These are phyloP conservation scores for Phylloporus sp. DNA, from an alignment of 768 basidiomycete genomes.

Conservation along the genomic window DNA sequence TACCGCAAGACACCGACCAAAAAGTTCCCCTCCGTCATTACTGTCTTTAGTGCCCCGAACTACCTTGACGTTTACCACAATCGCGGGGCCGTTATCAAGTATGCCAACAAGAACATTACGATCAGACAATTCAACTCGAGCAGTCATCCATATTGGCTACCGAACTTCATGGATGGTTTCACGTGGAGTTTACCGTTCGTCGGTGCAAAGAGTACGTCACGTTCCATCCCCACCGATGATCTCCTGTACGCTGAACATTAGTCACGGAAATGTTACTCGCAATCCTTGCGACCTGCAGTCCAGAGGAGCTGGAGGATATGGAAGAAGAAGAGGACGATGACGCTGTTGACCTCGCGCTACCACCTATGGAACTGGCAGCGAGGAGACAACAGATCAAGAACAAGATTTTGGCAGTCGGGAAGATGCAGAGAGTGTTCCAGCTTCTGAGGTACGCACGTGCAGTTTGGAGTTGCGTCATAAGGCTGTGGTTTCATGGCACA, in stretches of 20 bases:
- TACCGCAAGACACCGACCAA: slow-evolving; percentile 91
- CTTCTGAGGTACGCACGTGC: slow-evolving; percentile 62
- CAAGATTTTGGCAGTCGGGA: slow-evolving; percentile 90
- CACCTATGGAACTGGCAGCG: slow-evolving; percentile 43
- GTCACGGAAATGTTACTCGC: slow-evolving; percentile 98
- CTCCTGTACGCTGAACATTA: slow-evolving; percentile 28
- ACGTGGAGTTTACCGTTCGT: slow-evolving; percentile 99
- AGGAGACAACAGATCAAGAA: slow-evolving; percentile 81
- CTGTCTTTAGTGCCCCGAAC: slow-evolving; percentile 96
- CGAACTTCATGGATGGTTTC: slow-evolving; percentile 98
- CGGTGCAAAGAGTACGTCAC: slow-evolving; percentile 83
- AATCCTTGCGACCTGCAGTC: slow-evolving; percentile 87
- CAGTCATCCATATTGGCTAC: slow-evolving; percentile 91
- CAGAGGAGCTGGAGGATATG: slow-evolving; percentile 85
- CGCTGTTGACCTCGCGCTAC: slow-evolving; percentile 26
- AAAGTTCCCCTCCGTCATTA: slow-evolving; percentile 96
- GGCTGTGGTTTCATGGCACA: not conserved
- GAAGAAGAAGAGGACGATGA: slow-evolving; percentile 38
- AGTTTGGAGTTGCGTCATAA: not conserved
- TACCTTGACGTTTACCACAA: slow-evolving; percentile 98
- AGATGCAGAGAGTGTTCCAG: slow-evolving; percentile 88
- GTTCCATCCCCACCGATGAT: not conserved
- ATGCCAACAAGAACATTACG: slow-evolving; percentile 95
- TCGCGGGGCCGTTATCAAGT: slow-evolving; percentile 95
- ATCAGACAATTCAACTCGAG: slow-evolving; percentile 84